Evolutionary conservation across 768 basidiomycete genomes (phyloP).

Genomic region (Auriscalpium orientale): DNA sequence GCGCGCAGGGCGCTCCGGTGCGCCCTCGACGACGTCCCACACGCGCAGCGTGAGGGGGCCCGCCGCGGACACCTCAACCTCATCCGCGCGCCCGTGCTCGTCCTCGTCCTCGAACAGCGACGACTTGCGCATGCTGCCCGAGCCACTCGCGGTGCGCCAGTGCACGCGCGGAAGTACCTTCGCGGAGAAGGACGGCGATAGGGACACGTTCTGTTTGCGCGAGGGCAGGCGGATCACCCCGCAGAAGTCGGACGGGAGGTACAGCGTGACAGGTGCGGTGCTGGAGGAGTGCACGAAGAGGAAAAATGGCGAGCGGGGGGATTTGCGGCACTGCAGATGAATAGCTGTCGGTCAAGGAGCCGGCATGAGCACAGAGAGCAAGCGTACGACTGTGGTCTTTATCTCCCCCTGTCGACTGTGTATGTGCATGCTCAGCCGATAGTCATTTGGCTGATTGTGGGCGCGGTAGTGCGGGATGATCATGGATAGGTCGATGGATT

Average conservation of each 20-base stretch:
- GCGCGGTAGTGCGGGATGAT: slow-evolving; percentile 76
- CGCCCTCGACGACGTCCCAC: slow-evolving; percentile 68
- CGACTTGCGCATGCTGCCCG: slow-evolving; percentile 8
- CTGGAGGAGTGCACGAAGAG: slow-evolving; percentile 56
- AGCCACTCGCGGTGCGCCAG: slow-evolving; percentile 4
- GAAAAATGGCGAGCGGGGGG: slow-evolving; percentile 22
- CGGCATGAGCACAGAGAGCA: slow-evolving; percentile 11
- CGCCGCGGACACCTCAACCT: slow-evolving; percentile 52
- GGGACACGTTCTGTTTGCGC: slow-evolving; percentile 32
- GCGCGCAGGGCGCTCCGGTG: slow-evolving; percentile 54
- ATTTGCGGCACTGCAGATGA: slow-evolving; percentile 20
- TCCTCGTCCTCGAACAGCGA: slow-evolving; percentile 18
- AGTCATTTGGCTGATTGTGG: slow-evolving; percentile 59
- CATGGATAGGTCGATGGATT: slow-evolving; percentile 56
- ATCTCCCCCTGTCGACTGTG: slow-evolving; percentile 43
- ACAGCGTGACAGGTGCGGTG: slow-evolving; percentile 59
- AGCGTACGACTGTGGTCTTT: slow-evolving; percentile 65
- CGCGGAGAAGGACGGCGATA: slow-evolving; percentile 71
- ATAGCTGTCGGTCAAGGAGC: background rate
- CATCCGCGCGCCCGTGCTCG: slow-evolving; percentile 32
- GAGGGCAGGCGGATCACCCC: slow-evolving; percentile 55
- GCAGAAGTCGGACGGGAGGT: slow-evolving; percentile 74
- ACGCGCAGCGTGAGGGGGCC: slow-evolving; percentile 64
- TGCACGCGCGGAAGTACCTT: slow-evolving; percentile 37
- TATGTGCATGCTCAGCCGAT: slow-evolving; percentile 67